Percentiles rank a stretch among this genome's conserved stretches.
These are phyloP conservation scores for Talaromyces sp. DNA, from an alignment of 2,329 filamentous ascomycete genomes.

Conservation along the genomic window DNA sequence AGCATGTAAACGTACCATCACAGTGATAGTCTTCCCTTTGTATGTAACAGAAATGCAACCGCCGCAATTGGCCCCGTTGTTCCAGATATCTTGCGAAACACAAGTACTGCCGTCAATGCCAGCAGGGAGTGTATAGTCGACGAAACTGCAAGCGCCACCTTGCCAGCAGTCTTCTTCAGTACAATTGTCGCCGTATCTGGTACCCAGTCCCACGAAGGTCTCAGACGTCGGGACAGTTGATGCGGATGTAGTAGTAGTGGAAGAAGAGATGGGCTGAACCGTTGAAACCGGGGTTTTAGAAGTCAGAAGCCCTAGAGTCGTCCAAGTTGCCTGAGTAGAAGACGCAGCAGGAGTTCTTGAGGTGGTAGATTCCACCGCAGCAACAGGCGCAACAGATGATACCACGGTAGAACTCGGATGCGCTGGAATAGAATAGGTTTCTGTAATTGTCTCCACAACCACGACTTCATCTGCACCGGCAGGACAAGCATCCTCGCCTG, in stretches of 20 bases:
- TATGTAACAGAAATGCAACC: constrained; percentile 7
- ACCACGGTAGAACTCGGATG: not conserved
- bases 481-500: not conserved
- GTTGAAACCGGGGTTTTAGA: not conserved
- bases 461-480: not conserved
- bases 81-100: constrained; percentile 4
- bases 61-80: constrained; percentile 3
- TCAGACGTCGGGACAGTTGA: not conserved
- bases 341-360: not conserved
- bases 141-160: constrained; percentile 7
- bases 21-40: constrained; percentile 9
- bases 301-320: not conserved
- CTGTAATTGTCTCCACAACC: not conserved
- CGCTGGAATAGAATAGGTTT: not conserved
- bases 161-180: constrained; percentile 11
- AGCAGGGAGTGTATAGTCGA: constrained; percentile 4
- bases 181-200: not conserved
- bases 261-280: not conserved
- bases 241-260: not conserved
- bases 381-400: not conserved
- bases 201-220: constrained; percentile 3
- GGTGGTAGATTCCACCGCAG: not conserved
- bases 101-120: constrained; percentile 7
- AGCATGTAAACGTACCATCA: not conserved
- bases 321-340: not conserved